Evolutionary conservation across 2,329 filamentous ascomycete genomes (phyloP).

Genomic region (Xylaria sp.): DNA sequence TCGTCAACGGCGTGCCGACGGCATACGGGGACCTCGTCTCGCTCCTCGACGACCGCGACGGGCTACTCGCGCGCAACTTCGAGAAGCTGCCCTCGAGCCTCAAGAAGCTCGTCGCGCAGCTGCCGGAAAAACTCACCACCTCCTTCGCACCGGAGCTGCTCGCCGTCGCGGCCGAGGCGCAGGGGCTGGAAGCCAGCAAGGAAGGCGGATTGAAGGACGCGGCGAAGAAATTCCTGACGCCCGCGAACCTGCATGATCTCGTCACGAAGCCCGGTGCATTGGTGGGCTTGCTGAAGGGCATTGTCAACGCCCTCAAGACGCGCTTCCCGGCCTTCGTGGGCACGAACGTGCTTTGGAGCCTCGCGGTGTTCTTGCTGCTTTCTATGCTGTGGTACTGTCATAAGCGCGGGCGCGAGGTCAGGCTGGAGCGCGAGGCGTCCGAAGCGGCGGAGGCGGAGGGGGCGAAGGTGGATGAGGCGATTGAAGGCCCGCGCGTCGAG

Average conservation of each 20-base stretch:
- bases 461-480: constrained; percentile 28
- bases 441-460: constrained; percentile 58
- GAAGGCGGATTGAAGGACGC: constrained; percentile 62
- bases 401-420: constrained; percentile 88
- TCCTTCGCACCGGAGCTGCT: constrained; percentile 83
- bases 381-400: constrained; percentile 99
- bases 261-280: constrained; percentile 89
- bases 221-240: constrained; percentile 73
- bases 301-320: constrained; percentile 86
- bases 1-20: constrained; percentile 91
- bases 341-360: constrained; percentile 89
- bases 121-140: constrained; percentile 84
- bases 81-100: constrained; percentile 80
- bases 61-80: constrained; percentile 68
- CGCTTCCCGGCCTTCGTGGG: constrained; percentile 92
- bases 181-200: constrained; percentile 64
- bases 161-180: constrained; percentile 80
- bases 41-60: constrained; percentile 71
- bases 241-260: constrained; percentile 80
- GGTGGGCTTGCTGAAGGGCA: constrained; percentile 85
- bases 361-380: constrained; percentile 87
- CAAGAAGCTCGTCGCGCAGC: constrained; percentile 84
- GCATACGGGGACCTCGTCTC: constrained; percentile 87
- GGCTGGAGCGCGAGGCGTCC: constrained; percentile 72
- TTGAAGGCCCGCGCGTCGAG: constrained; percentile 58